phyloP scores from a whole-genome alignment of 139 green algal genomes.

The Asterochloris erici region DNA sequence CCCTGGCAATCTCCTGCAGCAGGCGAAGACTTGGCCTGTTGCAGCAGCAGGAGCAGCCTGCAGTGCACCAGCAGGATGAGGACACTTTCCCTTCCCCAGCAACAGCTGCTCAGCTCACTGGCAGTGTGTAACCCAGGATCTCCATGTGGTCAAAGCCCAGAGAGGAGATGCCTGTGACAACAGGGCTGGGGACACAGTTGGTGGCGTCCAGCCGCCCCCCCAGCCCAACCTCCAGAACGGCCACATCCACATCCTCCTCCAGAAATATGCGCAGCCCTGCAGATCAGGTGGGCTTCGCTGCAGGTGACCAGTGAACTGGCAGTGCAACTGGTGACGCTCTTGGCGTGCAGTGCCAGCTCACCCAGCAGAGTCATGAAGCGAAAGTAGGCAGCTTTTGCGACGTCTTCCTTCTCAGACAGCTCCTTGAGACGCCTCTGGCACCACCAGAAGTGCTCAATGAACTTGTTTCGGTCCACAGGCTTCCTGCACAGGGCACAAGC shows the following conservation, averaged over 20 bases:
- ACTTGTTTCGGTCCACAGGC: slow-evolving; percentile 38
- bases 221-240: slow-evolving; percentile 93
- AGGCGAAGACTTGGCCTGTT: not conserved
- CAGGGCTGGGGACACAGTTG: slow-evolving; percentile 65
- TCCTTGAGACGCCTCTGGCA: slow-evolving; percentile 42
- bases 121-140: slow-evolving; percentile 72
- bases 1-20: slow-evolving; percentile 75
- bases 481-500: slow-evolving; percentile 21
- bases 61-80: not conserved
- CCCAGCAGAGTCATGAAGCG: slow-evolving; percentile 92
- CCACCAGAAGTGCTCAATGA: slow-evolving; percentile 60
- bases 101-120: slow-evolving; percentile 20
- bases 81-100: not conserved
- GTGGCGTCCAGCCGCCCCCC: slow-evolving; percentile 95
- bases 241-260: slow-evolving; percentile 71
- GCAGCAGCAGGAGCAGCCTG: not conserved
- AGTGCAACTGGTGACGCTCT: not conserved
- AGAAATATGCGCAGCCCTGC: slow-evolving; percentile 64
- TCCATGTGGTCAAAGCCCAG: slow-evolving; percentile 97
- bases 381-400: slow-evolving; percentile 91
- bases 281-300: not conserved
- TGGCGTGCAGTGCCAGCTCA: slow-evolving; percentile 22
- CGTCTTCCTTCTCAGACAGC: slow-evolving; percentile 31
- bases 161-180: slow-evolving; percentile 76
- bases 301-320: not conserved